Percentiles rank a stretch among this genome's conserved stretches.
Evolutionary conservation across 495 filamentous ascomycete genomes (phyloP).

Genomic region (Penicillium angulare): DNA sequence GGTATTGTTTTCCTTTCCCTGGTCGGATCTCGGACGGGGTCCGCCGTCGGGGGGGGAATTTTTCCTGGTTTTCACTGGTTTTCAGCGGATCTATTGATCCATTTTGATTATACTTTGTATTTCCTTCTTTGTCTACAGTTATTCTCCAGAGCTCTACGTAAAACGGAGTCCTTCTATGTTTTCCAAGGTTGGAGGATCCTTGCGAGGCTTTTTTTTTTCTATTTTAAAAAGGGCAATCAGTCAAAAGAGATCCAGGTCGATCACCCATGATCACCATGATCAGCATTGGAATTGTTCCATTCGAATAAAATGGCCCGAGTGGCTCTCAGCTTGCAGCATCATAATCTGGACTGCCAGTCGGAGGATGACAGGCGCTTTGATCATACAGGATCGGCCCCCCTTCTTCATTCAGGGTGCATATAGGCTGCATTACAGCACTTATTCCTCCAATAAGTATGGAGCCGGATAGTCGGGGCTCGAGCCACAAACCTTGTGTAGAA

Average conservation of each 20-base stretch:
- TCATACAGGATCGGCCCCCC: slow-evolving; percentile 6
- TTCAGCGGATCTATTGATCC: too few relatives aligned
- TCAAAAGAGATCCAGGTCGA: too few relatives aligned
- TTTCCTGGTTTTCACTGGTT: too few relatives aligned
- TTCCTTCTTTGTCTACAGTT: too few relatives aligned
- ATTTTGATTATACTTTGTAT: too few relatives aligned
- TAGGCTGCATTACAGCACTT: background rate
- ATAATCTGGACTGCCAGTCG: background rate
- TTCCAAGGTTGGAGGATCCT: too few relatives aligned
- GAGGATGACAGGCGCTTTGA: slow-evolving; percentile 12
- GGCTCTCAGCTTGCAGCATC: background rate
- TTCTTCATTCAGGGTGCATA: background rate
- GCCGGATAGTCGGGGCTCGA: slow-evolving; percentile 4
- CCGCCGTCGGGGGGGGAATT: background rate
- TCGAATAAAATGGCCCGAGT: background rate
- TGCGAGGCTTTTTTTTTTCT: too few relatives aligned
- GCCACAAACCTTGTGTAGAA: slow-evolving; percentile 12
- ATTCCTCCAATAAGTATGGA: slow-evolving; percentile 6
- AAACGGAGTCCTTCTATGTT: too few relatives aligned
- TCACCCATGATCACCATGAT: too few relatives aligned
- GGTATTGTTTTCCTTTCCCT: background rate
- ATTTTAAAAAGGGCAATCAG: too few relatives aligned
- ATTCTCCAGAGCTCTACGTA: too few relatives aligned
- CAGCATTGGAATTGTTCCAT: too few relatives aligned
- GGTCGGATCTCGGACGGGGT: background rate